These are phyloP conservation scores for Trichoderma sp. DNA, from an alignment of 2,329 filamentous ascomycete species.

Conservation along the genomic window DNA sequence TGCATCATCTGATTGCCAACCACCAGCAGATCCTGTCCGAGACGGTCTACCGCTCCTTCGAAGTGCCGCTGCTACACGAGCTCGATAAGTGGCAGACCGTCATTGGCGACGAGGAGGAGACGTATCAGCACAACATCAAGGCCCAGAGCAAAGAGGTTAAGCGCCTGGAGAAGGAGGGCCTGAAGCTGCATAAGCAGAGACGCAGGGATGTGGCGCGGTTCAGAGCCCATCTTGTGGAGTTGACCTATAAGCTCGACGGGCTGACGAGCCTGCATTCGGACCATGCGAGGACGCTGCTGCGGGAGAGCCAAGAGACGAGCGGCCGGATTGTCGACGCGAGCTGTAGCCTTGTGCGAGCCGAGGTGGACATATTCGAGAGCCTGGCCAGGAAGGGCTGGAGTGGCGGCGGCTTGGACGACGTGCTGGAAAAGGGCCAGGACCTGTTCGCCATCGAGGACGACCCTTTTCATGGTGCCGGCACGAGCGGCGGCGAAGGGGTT, in stretches of 20 bases:
- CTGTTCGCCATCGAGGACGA: conserved; percentile 56
- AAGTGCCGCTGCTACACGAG: conserved; percentile 71
- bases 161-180: conserved; percentile 65
- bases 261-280: conserved; percentile 63
- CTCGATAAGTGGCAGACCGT: conserved; percentile 66
- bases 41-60: conserved; percentile 69
- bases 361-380: conserved; percentile 71
- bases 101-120: conserved; percentile 67
- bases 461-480: conserved; percentile 40
- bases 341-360: conserved; percentile 67
- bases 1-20: conserved; percentile 70
- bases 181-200: conserved; percentile 63
- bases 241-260: conserved; percentile 65
- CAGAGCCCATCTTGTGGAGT: conserved; percentile 64
- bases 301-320: conserved; percentile 68
- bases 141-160: conserved; percentile 64
- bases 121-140: conserved; percentile 60
- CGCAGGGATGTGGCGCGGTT: conserved; percentile 65
- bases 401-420: conserved; percentile 67
- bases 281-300: conserved; percentile 62
- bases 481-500: conserved; percentile 40
- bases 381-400: conserved; percentile 70
- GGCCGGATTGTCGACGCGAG: conserved; percentile 65
- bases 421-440: conserved; percentile 66
- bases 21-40: conserved; percentile 72